phyloP scores from a whole-genome alignment of 2,329 filamentous ascomycete species.

The Aspergillus vadensis region DNA sequence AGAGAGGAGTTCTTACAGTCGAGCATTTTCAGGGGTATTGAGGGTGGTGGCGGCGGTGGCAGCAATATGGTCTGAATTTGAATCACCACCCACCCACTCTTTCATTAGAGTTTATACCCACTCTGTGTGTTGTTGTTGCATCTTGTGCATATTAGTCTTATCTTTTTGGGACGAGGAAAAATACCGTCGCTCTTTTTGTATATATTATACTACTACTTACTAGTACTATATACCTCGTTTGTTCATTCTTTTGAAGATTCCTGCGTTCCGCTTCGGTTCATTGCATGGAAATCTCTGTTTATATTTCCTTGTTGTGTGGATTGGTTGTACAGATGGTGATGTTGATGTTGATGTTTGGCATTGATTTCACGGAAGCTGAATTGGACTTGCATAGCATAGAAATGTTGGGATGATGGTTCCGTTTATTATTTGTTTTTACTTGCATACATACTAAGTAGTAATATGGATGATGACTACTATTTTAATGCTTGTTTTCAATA shows the following conservation, averaged over 20 bases:
- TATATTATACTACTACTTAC: no score
- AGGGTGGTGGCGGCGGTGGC: not conserved
- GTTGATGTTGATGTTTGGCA: no score
- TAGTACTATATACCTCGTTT: not conserved
- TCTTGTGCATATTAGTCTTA: not conserved
- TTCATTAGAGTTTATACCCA: not conserved
- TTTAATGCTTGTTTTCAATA: no score
- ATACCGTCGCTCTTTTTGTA: not conserved
- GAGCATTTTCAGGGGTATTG: slow-evolving; percentile 22
- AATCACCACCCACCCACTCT: no score
- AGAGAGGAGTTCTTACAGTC: slow-evolving; percentile 37
- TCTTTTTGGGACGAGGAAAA: not conserved
- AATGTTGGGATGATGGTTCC: no score
- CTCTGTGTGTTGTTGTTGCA: not conserved
- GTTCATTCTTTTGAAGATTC: not conserved
- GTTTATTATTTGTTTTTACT: no score
- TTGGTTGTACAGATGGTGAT: not conserved
- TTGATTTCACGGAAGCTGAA: no score
- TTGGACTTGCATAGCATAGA: no score
- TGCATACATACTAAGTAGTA: no score
- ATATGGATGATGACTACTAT: no score
- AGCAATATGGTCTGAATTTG: slow-evolving; percentile 3
- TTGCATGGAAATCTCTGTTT: not conserved
- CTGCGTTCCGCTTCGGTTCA: not conserved
- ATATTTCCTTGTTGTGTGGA: not conserved